Percentiles rank a stretch among this genome's conserved stretches.
Evolutionary conservation across 495 filamentous ascomycete species (phyloP).

Genomic region (Penicillium herquei): DNA sequence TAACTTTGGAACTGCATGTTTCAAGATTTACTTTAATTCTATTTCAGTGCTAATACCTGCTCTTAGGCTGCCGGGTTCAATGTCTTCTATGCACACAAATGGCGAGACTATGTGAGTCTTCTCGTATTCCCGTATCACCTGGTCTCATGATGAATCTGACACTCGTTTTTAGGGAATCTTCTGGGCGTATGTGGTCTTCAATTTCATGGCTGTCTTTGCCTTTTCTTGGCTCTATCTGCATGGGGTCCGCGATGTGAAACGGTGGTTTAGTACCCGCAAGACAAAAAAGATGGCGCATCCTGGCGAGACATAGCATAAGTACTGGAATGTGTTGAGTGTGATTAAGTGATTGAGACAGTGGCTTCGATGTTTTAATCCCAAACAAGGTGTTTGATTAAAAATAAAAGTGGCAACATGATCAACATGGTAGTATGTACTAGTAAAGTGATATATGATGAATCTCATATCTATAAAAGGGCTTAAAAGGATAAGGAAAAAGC

Average conservation of each 20-base stretch:
- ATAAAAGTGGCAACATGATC: neutral
- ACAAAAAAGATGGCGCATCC: constrained; percentile 21
- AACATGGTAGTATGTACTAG: neutral
- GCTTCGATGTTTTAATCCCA: neutral
- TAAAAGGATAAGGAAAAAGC: neutral
- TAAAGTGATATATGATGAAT: neutral
- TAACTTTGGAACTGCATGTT: neutral
- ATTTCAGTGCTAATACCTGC: too few species aligned
- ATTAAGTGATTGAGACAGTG: neutral
- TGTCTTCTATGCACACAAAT: constrained; percentile 54
- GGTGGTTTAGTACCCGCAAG: constrained; percentile 41
- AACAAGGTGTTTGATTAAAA: neutral
- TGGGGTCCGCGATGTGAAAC: constrained; percentile 42
- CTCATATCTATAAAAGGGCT: too few species aligned
- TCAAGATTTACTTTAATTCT: neutral
- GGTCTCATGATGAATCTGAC: neutral
- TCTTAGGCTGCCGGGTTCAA: constrained; percentile 44
- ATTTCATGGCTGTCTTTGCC: constrained; percentile 50
- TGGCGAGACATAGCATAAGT: neutral
- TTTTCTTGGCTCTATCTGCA: constrained; percentile 56
- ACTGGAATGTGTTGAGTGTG: neutral
- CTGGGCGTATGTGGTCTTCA: constrained; percentile 55
- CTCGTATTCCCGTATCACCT: neutral
- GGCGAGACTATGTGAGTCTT: constrained; percentile 59
- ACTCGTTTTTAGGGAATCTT: constrained; percentile 46